Conservation (phyloP, 192 early-diverging fungal species). For the Backusella circina region DNA sequence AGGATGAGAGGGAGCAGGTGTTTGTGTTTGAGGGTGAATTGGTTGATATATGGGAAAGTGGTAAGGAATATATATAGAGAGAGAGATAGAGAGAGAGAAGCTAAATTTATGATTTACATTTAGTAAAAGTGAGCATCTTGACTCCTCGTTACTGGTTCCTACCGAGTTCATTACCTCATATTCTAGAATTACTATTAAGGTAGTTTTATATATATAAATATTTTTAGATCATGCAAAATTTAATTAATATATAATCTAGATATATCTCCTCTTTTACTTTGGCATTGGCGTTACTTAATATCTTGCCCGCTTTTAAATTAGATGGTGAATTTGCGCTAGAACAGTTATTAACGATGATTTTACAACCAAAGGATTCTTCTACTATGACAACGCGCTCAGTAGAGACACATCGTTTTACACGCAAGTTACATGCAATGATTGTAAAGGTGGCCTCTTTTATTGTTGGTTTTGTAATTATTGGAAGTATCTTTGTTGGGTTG, state of each 20-base stretch:
- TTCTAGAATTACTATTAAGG: conserved; percentile 52
- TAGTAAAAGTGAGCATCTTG: conserved; percentile 61
- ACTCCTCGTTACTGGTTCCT: conserved; percentile 49
- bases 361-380: conserved; percentile 1
- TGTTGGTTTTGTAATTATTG: conserved; percentile 29
- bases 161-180: conserved; percentile 56
- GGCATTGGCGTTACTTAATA: conserved; percentile 67
- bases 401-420: conserved; percentile 3
- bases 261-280: conserved; percentile 68
- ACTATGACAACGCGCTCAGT: conserved; percentile 1
- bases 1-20: conserved; percentile 31
- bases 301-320: conserved; percentile 64
- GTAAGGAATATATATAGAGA: conserved; percentile 37
- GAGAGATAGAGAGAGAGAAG: not conserved
- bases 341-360: conserved; percentile 7
- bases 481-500: conserved; percentile 33
- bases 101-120: not conserved
- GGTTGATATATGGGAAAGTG: conserved; percentile 66
- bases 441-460: conserved; percentile 19
- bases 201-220: conserved; percentile 22
- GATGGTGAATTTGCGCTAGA: conserved; percentile 69
- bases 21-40: conserved; percentile 66
- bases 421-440: not conserved
- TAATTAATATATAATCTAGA: conserved; percentile 20
- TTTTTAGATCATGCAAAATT: not conserved